Base-by-base conservation (phyloP, 306 rosid genomes). In the Malus fusca region DNA sequence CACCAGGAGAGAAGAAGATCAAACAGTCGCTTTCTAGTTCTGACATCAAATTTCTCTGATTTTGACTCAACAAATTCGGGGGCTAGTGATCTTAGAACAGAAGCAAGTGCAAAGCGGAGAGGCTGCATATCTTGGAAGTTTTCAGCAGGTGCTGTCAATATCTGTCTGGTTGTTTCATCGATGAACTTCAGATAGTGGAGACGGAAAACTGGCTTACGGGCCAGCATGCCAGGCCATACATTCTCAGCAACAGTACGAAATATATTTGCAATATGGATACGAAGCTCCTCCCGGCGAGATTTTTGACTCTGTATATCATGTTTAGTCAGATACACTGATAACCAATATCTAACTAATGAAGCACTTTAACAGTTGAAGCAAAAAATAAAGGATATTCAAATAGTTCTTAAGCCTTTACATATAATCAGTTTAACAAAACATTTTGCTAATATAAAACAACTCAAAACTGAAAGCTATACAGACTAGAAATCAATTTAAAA, bases 31-130 rank as follows among this genome's bases (percentile, higher is more conserved):
- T 92, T 96, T 86, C 99, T 96, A 73, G 94, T 92, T 88, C 96
- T 89, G 69, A 90, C 81, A 64, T 96, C 99, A 79, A 96, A 96
- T 80, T 86, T 96, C 82, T 96, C 99, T 70, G 99, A 88, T 82
- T 80, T 96, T 85, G 98, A 88, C 79, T 96, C 98, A 81, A 96
- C 98, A 83, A 96, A 92, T 80, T 96, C 99, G 21, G 99, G 98
- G 73, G 99, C 99, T 62, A 92, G 77, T 69, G 99, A 89, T 86
- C 96, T 90, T 74, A 96, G 88, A 83, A 92, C 99, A 86, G 93
- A 89, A 77, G 99, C 93, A 83, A 90, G 98, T 51, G 99, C 93
- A 81, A 89, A 96, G 44, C 99, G 98, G 81, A 90, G 96, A 42
- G 99, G 97, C 80, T 96, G 99, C 84, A 88, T 86, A 77, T 96